Conservation (phyloP, 1,284 basidiomycete species). For the Pseudozyma pruni region DNA sequence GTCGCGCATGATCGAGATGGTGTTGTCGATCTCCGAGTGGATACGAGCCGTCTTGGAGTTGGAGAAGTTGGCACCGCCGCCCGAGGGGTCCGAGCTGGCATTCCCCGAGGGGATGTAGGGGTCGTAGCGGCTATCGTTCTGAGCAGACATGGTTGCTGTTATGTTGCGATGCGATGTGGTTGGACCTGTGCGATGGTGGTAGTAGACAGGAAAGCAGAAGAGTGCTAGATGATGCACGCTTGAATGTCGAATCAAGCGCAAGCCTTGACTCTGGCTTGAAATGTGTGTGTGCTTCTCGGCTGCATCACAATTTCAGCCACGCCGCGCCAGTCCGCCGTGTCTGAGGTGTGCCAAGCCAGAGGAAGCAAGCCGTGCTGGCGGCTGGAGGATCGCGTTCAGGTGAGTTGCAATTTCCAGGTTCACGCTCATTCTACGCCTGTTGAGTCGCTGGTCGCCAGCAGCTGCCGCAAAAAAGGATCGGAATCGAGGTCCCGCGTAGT, state of each 20-base stretch:
- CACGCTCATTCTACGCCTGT: slow-evolving; percentile 9
- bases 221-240: slow-evolving; percentile 3
- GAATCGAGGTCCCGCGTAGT: too few species aligned
- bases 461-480: background rate
- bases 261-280: background rate
- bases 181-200: background rate
- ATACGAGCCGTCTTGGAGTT: slow-evolving; percentile 64
- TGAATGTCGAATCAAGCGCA: background rate
- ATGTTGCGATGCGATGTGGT: background rate
- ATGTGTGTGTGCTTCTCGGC: too few species aligned
- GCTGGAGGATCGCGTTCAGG: too few species aligned
- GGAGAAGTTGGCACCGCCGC: slow-evolving; percentile 52
- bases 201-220: background rate
- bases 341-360: too few species aligned
- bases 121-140: slow-evolving; percentile 61
- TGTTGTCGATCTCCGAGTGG: slow-evolving; percentile 66
- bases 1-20: slow-evolving; percentile 88
- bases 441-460: background rate
- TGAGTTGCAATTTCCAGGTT: slow-evolving; percentile 2
- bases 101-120: slow-evolving; percentile 65
- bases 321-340: too few species aligned
- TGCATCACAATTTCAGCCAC: too few species aligned
- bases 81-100: slow-evolving; percentile 47
- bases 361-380: too few species aligned
- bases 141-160: slow-evolving; percentile 37